Conservation (phyloP, 139 green algal genomes). For the Chlorella vulgaris region DNA sequence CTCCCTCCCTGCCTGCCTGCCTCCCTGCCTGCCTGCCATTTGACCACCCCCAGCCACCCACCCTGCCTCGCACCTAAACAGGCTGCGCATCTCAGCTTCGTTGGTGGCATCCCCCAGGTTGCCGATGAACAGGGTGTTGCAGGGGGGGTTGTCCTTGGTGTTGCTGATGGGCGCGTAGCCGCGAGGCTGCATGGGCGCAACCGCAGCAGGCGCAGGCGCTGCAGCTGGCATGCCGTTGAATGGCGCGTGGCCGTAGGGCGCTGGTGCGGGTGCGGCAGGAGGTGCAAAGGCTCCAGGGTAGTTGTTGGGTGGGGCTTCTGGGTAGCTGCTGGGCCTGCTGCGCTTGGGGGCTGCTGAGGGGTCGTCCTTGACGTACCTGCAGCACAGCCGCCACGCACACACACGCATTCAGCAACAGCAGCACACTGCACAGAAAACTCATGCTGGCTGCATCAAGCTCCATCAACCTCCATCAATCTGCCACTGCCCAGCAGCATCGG, state of each 20-base stretch:
- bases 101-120: conserved; percentile 71
- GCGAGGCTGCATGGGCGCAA: conserved; percentile 20
- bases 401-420: background rate
- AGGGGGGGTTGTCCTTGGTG: conserved; percentile 89
- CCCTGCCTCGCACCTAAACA: too few relatives aligned
- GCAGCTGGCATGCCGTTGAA: background rate
- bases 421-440: background rate
- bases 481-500: too few relatives aligned
- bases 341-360: conserved; percentile 49
- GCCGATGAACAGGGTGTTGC: conserved; percentile 95
- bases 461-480: background rate
- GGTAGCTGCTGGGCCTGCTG: background rate
- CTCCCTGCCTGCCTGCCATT: too few relatives aligned
- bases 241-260: too few relatives aligned
- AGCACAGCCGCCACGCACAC: background rate
- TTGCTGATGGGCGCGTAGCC: conserved; percentile 76
- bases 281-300: background rate
- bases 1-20: too few relatives aligned
- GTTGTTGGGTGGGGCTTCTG: background rate
- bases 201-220: conserved; percentile 7
- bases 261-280: too few relatives aligned
- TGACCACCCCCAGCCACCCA: too few relatives aligned
- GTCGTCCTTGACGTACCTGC: conserved; percentile 81
- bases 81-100: conserved; percentile 72
- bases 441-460: background rate